phyloP scores from a whole-genome alignment of 2,329 filamentous ascomycete species.

The Pseudopyrenochaeta lycopersici region DNA sequence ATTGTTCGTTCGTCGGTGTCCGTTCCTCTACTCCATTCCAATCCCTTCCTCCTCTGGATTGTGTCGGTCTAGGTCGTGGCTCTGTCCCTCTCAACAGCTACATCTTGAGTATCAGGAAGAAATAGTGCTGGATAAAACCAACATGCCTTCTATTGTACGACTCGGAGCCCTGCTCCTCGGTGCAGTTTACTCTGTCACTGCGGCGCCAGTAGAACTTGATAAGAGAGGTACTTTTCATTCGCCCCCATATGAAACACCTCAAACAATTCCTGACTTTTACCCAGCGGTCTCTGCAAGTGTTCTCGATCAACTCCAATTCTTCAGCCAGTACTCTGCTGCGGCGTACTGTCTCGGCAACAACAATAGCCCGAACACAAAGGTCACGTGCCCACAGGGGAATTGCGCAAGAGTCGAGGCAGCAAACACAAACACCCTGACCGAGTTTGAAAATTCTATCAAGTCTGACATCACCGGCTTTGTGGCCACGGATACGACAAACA shows the following conservation, averaged over 20 bases:
- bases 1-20: neutral
- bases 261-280: neutral
- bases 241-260: neutral
- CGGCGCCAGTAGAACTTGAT: constrained; percentile 36
- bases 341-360: constrained; percentile 62
- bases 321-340: constrained; percentile 63
- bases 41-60: constrained; percentile 1
- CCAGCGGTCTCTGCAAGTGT: constrained; percentile 51
- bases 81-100: neutral
- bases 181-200: constrained; percentile 30
- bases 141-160: constrained; percentile 25
- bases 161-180: constrained; percentile 28
- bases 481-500: constrained; percentile 56
- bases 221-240: constrained; percentile 35
- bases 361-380: constrained; percentile 52
- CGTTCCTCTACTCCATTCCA: neutral
- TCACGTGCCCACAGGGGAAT: constrained; percentile 57
- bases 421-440: constrained; percentile 55
- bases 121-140: constrained; percentile 10
- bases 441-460: constrained; percentile 56
- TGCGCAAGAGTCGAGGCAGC: constrained; percentile 60
- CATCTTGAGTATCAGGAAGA: neutral
- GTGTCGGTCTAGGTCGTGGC: neutral
- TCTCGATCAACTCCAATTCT: constrained; percentile 55
- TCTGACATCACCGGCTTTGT: constrained; percentile 59